These are phyloP conservation scores for Dendrobium nobile DNA, from an alignment of 106 monocot genomes.

Conservation along the genomic window DNA sequence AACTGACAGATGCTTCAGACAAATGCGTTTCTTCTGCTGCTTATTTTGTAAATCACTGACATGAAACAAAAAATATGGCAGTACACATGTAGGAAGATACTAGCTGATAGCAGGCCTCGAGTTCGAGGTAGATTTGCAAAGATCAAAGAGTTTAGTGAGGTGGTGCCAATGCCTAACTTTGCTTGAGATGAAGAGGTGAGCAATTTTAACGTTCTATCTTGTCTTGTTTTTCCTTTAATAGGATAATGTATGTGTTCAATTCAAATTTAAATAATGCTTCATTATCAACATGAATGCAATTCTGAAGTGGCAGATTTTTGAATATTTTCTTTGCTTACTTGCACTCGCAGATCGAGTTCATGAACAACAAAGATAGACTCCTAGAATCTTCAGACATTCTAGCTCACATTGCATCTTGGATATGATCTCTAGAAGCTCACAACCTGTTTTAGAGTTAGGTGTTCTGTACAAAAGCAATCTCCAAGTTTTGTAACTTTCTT, in stretches of 20 bases:
- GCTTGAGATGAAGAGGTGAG: constrained; percentile 45
- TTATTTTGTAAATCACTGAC: neutral
- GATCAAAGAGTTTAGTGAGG: constrained; percentile 64
- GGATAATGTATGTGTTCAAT: too few species aligned
- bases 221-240: neutral
- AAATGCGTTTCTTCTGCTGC: neutral
- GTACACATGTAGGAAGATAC: constrained; percentile 84
- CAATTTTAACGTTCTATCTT: neutral
- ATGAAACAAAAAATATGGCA: constrained; percentile 14
- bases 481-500: too few species aligned
- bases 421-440: constrained; percentile 1
- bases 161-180: constrained; percentile 15
- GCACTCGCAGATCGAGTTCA: constrained; percentile 36
- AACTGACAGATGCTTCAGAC: neutral
- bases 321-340: neutral
- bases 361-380: constrained; percentile 39
- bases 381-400: constrained; percentile 32
- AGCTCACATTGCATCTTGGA: constrained; percentile 46
- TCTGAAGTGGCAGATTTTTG: neutral
- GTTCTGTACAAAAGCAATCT: neutral
- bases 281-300: neutral
- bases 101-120: constrained; percentile 78
- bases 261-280: too few species aligned
- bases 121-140: constrained; percentile 83
- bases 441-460: neutral